These are phyloP conservation scores for Solanum bulbocastanum DNA, from an alignment of 257 asterid species.

Conservation along the genomic window DNA sequence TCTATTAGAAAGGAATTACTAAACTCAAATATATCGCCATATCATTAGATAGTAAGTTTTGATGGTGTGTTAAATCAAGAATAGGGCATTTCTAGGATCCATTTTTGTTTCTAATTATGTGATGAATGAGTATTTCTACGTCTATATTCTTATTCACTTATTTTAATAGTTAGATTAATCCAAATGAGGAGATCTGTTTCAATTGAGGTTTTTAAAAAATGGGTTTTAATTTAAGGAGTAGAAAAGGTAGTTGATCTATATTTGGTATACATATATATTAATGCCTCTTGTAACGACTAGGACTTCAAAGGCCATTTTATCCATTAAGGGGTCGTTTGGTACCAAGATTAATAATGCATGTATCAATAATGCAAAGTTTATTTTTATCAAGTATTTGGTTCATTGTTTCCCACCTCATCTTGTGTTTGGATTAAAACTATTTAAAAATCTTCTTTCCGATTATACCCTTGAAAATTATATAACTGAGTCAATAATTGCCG, in stretches of 20 bases:
- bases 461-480: too few species aligned
- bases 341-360: too few species aligned
- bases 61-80: neutral
- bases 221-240: neutral
- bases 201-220: neutral
- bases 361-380: too few species aligned
- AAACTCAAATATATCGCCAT: neutral
- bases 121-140: neutral
- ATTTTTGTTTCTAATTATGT: too few species aligned
- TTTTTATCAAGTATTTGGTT: too few species aligned
- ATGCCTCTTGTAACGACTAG: neutral
- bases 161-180: neutral
- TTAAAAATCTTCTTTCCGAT: too few species aligned
- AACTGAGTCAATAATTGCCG: too few species aligned
- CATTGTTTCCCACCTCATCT: accelerated
- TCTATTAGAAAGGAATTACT: neutral
- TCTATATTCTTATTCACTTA: neutral
- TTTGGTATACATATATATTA: neutral
- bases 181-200: neutral
- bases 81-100: neutral
- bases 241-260: neutral
- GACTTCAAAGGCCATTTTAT: neutral
- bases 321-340: too few species aligned
- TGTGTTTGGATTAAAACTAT: too few species aligned
- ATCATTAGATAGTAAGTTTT: neutral